phyloP scores from a whole-genome alignment of 1,284 basidiomycete species.

The Coniferiporia weirii region DNA sequence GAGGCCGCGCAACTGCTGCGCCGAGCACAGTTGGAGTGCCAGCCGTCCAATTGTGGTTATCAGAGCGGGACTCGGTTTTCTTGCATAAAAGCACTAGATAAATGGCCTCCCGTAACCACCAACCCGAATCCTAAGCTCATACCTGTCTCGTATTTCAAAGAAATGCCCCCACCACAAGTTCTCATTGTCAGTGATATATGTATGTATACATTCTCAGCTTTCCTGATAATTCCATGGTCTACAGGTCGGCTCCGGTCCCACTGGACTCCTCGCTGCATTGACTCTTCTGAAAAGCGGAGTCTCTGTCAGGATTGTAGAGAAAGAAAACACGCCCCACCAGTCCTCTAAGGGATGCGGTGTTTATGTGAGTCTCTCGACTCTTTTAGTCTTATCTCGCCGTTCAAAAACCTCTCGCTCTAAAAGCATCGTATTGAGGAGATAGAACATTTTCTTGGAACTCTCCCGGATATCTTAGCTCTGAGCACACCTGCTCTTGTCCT shows the following conservation, averaged over 20 bases:
- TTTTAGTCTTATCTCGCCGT: neutral
- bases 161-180: neutral
- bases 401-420: neutral
- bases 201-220: neutral
- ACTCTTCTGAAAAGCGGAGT: slow-evolving; percentile 15
- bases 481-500: neutral
- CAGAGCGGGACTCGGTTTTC: too few relatives aligned
- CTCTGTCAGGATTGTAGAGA: slow-evolving; percentile 17
- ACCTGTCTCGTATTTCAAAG: neutral
- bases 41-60: too few relatives aligned
- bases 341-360: slow-evolving; percentile 5
- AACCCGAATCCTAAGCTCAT: neutral
- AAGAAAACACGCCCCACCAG: slow-evolving; percentile 1
- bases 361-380: neutral
- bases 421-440: slow-evolving; percentile 18
- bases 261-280: slow-evolving; percentile 10
- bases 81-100: too few relatives aligned
- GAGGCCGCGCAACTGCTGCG: too few relatives aligned
- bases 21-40: too few relatives aligned
- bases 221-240: neutral
- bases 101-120: too few relatives aligned
- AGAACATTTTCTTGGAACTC: slow-evolving; percentile 14
- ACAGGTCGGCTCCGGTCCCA: slow-evolving; percentile 15
- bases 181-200: neutral
- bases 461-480: neutral